A percentile compares a stretch with the other conserved stretches of the same genome.
phyloP scores from a whole-genome alignment of 2,329 filamentous ascomycete species.

The Sclerotinia subarctica region DNA sequence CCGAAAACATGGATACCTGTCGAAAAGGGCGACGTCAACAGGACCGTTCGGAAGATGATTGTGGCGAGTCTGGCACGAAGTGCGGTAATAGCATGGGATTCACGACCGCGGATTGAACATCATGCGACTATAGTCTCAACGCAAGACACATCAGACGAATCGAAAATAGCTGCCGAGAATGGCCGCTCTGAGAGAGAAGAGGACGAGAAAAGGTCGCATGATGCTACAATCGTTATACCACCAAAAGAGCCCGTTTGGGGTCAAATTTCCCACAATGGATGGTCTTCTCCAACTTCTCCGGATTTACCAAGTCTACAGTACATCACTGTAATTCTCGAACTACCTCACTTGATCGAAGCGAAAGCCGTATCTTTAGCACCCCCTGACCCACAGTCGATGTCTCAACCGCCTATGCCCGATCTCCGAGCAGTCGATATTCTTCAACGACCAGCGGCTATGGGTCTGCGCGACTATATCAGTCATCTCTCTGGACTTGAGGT shows the following conservation, averaged over 20 bases:
- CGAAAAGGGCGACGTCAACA: constrained; percentile 77
- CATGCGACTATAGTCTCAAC: constrained; percentile 34
- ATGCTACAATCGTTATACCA: constrained; percentile 29
- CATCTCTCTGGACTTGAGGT: constrained; percentile 68
- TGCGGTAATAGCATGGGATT: constrained; percentile 76
- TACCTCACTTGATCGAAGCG: constrained; percentile 87
- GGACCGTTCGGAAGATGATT: constrained; percentile 73
- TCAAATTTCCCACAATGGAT: constrained; percentile 79
- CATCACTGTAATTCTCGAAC: constrained; percentile 72
- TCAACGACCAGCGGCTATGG: constrained; percentile 67
- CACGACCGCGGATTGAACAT: constrained; percentile 59
- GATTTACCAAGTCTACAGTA: constrained; percentile 84
- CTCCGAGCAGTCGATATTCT: constrained; percentile 67
- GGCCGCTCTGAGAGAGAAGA: constrained; percentile 20
- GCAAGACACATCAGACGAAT: constrained; percentile 34
- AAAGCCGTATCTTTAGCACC: constrained; percentile 84
- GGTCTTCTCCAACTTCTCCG: constrained; percentile 74
- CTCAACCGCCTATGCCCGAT: constrained; percentile 53
- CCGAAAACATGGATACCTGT: constrained; percentile 84
- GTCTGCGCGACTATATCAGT: constrained; percentile 73
- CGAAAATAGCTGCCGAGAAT: constrained; percentile 22
- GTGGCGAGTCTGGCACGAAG: constrained; percentile 69
- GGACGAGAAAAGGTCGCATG: constrained; percentile 21
- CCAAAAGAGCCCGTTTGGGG: constrained; percentile 60
- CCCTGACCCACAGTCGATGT: constrained; percentile 46